Percentiles rank a stretch among this genome's conserved stretches.
These are phyloP conservation scores for Wickerhamomyces strasburgensis DNA, from an alignment of 805 yeast genomes.

Conservation along the genomic window DNA sequence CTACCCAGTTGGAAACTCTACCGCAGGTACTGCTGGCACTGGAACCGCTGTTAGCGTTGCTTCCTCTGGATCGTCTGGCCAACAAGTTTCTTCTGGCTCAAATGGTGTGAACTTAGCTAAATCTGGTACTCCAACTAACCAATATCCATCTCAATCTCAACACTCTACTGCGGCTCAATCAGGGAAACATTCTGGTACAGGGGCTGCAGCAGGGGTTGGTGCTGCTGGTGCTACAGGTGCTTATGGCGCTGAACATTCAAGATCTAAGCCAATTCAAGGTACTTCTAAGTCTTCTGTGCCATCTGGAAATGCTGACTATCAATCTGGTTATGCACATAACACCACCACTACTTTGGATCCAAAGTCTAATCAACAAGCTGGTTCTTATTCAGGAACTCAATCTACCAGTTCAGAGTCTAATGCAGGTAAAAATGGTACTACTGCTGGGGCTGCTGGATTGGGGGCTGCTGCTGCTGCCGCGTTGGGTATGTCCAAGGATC, in stretches of 20 bases:
- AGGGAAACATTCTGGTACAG: conserved; percentile 2
- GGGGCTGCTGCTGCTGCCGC: conserved; percentile 1
- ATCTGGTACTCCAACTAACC: neutral
- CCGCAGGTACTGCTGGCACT: conserved; percentile 1
- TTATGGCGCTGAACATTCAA: conserved; percentile 1
- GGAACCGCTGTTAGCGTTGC: neutral
- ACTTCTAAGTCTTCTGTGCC: neutral
- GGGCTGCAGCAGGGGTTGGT: neutral
- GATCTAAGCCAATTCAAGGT: neutral
- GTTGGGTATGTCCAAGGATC: neutral
- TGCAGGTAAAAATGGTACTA: too few relatives aligned
- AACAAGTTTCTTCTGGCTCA: too few relatives aligned
- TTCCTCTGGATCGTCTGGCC: neutral
- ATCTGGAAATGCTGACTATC: neutral
- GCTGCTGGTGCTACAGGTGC: conserved; percentile 5
- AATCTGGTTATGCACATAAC: too few relatives aligned
- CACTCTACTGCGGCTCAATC: too few relatives aligned
- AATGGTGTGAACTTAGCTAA: too few relatives aligned
- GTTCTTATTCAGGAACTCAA: neutral
- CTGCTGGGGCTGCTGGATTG: conserved; percentile 3
- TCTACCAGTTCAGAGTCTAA: too few relatives aligned
- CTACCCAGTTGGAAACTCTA: too few relatives aligned
- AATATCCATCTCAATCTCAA: neutral
- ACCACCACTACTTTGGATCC: too few relatives aligned
- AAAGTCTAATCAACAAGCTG: neutral